Evolutionary conservation across 164 flowering plant genomes (phyloP), one percentile per base, ranked within the genome.

Genomic region (Houttuynia cordata): DNA sequence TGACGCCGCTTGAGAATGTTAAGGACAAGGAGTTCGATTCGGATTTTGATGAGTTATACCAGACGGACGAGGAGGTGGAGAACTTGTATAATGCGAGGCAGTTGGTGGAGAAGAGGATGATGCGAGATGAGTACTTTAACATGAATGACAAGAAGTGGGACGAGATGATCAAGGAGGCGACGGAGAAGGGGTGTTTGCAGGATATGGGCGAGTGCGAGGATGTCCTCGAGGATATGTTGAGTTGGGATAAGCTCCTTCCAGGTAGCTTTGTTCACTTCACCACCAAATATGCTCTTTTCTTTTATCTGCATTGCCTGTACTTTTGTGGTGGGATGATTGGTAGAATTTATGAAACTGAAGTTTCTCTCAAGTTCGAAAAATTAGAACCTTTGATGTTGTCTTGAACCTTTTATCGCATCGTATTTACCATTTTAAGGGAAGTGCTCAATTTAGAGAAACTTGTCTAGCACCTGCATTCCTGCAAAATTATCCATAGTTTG

Each of bases 181-280:
- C 68, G n/a, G 72, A 87, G 61, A 71, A 80, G 51, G 96, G 96
- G 24, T 51, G n/a, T 64, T 58, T 85, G 50, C 76, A 74, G 69
- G 89, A 90, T 65, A 80, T 90, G 0, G 74, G 62, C 47, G 92
- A 86, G 67, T 83, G 94, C 63, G 97, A 90, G 69, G 72, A 62
- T 42, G 78, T 88, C 73, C 74, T 91, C 7, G 91, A 90, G 76
- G 96, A 90, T 65, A 88, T 93, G 95, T 81, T 82, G 45, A 68
- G 66, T 64, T 93, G 96, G 96, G 97, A 91, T 61, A 88, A 88
- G 63, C 91, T 93, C 41, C 91, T 93, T 58, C 99, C 99, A 34
- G 97, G 99, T 61, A n/a, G 15, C 3, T 57, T 57, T 39, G 17
- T 45, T 45, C 17, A 12, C 14, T 45, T 45, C 37, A 30, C 37